Percentiles rank a stretch among this genome's conserved stretches.
Conservation (phyloP, 2,329 filamentous ascomycete genomes). For the Paramyrothecium sp. region DNA sequence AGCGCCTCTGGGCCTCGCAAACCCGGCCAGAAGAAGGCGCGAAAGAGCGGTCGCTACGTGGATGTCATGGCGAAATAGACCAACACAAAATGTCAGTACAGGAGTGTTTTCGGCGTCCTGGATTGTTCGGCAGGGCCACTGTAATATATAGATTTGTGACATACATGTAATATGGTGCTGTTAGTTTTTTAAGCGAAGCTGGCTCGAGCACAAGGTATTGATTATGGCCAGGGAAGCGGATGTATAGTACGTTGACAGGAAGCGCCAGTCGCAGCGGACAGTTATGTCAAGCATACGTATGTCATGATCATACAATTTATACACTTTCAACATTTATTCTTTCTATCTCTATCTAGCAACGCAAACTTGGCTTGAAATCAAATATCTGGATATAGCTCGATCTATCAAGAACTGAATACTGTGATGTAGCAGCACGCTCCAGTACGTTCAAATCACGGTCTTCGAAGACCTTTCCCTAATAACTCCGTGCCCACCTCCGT, state of each 20-base stretch:
- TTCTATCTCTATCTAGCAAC: not conserved
- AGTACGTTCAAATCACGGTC: constrained; percentile 17
- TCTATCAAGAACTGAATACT: too few relatives aligned
- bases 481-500: constrained; percentile 51
- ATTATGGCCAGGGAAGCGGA: too few relatives aligned
- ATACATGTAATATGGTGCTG: not conserved
- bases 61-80: constrained; percentile 84
- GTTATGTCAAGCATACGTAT: too few relatives aligned
- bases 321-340: too few relatives aligned
- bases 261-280: too few relatives aligned
- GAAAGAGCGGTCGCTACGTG: constrained; percentile 86
- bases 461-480: constrained; percentile 47
- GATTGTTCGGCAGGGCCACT: not conserved
- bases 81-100: not conserved
- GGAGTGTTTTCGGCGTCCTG: not conserved
- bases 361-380: too few relatives aligned
- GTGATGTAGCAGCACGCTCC: too few relatives aligned
- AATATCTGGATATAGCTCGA: too few relatives aligned
- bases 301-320: too few relatives aligned
- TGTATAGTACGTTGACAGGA: too few relatives aligned
- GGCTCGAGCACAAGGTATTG: too few relatives aligned
- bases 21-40: constrained; percentile 62
- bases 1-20: constrained; percentile 72
- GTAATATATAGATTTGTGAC: not conserved
- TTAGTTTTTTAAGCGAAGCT: not conserved